Conservation (phyloP, 352 stramenopile species). For the Discostella stelligera region DNA sequence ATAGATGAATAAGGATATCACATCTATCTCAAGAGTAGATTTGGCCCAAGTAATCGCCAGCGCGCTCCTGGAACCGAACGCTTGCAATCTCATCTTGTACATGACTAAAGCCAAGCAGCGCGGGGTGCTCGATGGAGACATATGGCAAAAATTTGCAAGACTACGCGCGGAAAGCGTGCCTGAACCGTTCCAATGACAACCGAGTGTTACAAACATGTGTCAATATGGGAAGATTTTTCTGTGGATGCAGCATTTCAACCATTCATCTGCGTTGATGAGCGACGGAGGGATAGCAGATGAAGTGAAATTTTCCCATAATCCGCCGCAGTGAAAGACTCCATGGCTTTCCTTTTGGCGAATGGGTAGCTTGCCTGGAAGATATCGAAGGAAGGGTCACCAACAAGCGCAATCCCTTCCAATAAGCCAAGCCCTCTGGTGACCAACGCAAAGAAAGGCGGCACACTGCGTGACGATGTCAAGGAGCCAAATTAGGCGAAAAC, state of each 20-base stretch:
- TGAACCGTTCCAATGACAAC: slow-evolving; percentile 16
- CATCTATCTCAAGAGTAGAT: slow-evolving; percentile 66
- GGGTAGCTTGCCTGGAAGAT: slow-evolving; percentile 82
- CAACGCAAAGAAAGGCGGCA: slow-evolving; percentile 84
- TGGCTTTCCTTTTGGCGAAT: slow-evolving; percentile 65
- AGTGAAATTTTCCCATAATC: slow-evolving; percentile 41
- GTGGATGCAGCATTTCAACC: neutral
- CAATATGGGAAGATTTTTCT: too few relatives aligned
- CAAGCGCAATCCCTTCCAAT: slow-evolving; percentile 83
- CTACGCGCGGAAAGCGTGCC: slow-evolving; percentile 18
- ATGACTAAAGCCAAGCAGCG: slow-evolving; percentile 65
- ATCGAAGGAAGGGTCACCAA: slow-evolving; percentile 81
- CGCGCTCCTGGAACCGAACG: slow-evolving; percentile 72
- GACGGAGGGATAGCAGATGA: slow-evolving; percentile 20
- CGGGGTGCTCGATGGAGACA: slow-evolving; percentile 49
- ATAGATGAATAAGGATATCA: slow-evolving; percentile 59
- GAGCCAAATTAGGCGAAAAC: neutral
- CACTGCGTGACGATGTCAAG: slow-evolving; percentile 15
- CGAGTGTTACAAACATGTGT: neutral
- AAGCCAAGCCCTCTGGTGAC: slow-evolving; percentile 82
- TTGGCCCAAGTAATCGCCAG: slow-evolving; percentile 73
- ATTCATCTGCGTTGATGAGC: slow-evolving; percentile 7
- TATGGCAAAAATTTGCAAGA: slow-evolving; percentile 54
- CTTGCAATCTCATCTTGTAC: slow-evolving; percentile 80
- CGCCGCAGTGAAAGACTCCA: slow-evolving; percentile 52